A percentile compares a stretch with the other conserved stretches of the same genome.
phyloP scores from a whole-genome alignment of 257 asterid genomes.

The Verbena officinalis region DNA sequence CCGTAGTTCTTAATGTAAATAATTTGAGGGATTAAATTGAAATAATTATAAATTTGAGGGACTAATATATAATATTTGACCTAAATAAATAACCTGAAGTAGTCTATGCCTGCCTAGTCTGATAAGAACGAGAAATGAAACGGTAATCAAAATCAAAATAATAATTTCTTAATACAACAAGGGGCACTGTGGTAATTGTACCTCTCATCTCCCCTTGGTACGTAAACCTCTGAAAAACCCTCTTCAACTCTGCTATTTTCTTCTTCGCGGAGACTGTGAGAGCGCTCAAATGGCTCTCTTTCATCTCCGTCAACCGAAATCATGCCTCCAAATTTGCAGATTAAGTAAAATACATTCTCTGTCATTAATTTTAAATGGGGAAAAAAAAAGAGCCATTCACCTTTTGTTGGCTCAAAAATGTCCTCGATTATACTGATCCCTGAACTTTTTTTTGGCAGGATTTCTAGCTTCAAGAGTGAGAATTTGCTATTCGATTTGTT shows the following conservation, averaged over 20 bases:
- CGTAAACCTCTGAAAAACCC: conserved; percentile 50
- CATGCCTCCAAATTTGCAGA: conserved; percentile 30
- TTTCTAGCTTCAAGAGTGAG: conserved; percentile 33
- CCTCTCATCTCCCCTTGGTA: not conserved
- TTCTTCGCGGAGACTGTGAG: not conserved
- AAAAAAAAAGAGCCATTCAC: not conserved
- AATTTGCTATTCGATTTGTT: conserved; percentile 25
- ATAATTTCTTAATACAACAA: too few relatives aligned
- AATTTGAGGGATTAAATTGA: too few relatives aligned
- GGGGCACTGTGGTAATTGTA: too few relatives aligned
- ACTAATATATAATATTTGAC: too few relatives aligned
- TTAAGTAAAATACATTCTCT: conserved; percentile 30
- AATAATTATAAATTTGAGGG: too few relatives aligned
- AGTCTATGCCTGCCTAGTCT: too few relatives aligned
- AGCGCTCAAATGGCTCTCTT: conserved; percentile 45
- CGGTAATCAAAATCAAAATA: too few relatives aligned
- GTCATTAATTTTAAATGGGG: not conserved
- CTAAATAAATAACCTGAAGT: too few relatives aligned
- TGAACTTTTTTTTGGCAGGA: conserved; percentile 27
- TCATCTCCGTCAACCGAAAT: conserved; percentile 45
- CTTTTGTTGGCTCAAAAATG: conserved; percentile 1
- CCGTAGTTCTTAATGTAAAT: too few relatives aligned
- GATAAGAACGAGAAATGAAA: too few relatives aligned
- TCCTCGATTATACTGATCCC: conserved; percentile 14
- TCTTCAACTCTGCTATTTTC: not conserved